These are phyloP conservation scores for Amniculicola lignicola DNA, from an alignment of 495 filamentous ascomycete species.

Conservation along the genomic window DNA sequence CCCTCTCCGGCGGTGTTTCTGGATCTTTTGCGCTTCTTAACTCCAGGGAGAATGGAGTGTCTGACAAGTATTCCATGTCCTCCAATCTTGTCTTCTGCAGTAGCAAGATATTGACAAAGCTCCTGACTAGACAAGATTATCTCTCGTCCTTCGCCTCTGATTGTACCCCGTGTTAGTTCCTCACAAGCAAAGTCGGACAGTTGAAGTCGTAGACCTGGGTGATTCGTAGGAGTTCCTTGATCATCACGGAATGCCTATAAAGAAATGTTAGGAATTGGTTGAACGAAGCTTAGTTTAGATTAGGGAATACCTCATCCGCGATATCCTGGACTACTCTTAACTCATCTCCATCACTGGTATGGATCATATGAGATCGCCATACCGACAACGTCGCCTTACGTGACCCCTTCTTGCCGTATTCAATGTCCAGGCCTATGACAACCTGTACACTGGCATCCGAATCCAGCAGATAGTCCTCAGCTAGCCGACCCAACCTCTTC, in stretches of 20 bases:
- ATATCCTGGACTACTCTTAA: slow-evolving; percentile 25
- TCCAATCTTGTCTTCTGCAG: not conserved
- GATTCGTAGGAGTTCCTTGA: slow-evolving; percentile 27
- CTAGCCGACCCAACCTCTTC: slow-evolving; percentile 36
- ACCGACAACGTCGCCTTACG: slow-evolving; percentile 26
- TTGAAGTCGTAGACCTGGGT: slow-evolving; percentile 31
- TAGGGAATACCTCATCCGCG: slow-evolving; percentile 26
- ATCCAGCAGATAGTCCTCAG: slow-evolving; percentile 40
- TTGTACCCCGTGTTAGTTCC: slow-evolving; percentile 14
- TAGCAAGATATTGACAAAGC: not conserved
- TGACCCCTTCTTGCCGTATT: slow-evolving; percentile 31
- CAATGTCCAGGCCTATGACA: slow-evolving; percentile 40
- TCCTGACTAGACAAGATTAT: slow-evolving; percentile 9
- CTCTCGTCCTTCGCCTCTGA: slow-evolving; percentile 19
- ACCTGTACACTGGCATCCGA: slow-evolving; percentile 37
- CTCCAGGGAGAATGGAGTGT: too few species aligned
- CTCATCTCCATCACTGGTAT: slow-evolving; percentile 23
- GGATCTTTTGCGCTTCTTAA: too few species aligned
- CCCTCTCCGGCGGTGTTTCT: too few species aligned
- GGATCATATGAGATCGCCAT: slow-evolving; percentile 22
- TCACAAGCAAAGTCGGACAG: slow-evolving; percentile 26
- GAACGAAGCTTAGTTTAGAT: too few species aligned
- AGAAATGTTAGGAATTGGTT: slow-evolving; percentile 11
- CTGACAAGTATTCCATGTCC: too few species aligned
- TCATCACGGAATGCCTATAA: slow-evolving; percentile 29